Base-by-base conservation (phyloP, 805 yeast species). In the Lipomyces mesembrius region DNA sequence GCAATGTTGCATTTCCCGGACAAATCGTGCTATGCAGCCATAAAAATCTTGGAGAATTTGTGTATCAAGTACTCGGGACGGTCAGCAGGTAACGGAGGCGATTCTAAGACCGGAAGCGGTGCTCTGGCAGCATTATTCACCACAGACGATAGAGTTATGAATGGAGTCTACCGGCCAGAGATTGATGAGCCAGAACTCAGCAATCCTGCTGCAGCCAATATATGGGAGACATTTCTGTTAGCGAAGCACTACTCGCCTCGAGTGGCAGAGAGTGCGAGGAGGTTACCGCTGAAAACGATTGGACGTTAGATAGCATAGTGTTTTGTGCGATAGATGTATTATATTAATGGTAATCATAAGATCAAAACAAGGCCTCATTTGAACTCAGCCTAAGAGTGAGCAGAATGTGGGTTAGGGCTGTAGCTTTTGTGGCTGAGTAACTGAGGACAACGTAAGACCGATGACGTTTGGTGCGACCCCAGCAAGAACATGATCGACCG, bases 181-280 rank as follows among this genome's bases (percentile, higher is more conserved):
- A 83, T 83, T 12, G 85, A 84, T 62, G 87, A 85, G 57, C 86
- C 91, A 11, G 91, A 89, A 71, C 86, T 94, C 75, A 81, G 90
- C 72, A 93, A 95, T 74, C 85, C 96, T 1, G 94, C 89, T 55
- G 95, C 94, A 20, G 96, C 98, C 1, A 89, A 92, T 0, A 79
- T 94, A 46, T 95, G 97, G 97, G 99, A 95, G 75, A 86, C 87
- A 61, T 88, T 88, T 5, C 78, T 94, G 53, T 80, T 95, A 64
- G 89, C 88, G 65, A 85, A 87, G 69, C 98, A 95, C 77, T 95
- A 91, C 75, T 85, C 92, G 68, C 96, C 97, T 2, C 79, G 84
- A 65, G 91, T 93, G n/a, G 83, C 87, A 27, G 88, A 88, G 73
- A 93, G 92, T 17, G 85, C 82, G 27, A 29, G 58, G n/a, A 57